A percentile compares a stretch with the other conserved stretches of the same genome.
Evolutionary conservation across 78 protist genomes (phyloP).

Genomic region (Dictyostelium brefeldianum): DNA sequence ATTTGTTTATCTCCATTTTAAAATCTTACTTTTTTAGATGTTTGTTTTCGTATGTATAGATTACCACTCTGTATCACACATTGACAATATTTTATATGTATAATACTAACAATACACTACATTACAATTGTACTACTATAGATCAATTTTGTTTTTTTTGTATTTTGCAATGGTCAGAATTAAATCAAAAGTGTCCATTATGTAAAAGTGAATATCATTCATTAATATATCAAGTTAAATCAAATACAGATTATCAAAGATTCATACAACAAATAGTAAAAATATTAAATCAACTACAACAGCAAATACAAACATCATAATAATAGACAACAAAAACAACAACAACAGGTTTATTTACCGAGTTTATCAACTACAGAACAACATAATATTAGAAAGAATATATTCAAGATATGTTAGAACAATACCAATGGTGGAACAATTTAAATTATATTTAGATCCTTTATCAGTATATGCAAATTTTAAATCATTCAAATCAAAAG

Average conservation of each 20-base stretch:
- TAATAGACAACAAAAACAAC: neutral
- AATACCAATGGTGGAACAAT: constrained; percentile 71
- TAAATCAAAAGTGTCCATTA: constrained; percentile 50
- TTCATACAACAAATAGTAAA: neutral
- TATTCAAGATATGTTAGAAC: constrained; percentile 32
- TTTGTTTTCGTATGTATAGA: constrained; percentile 62
- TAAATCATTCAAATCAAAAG: neutral
- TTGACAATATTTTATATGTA: neutral
- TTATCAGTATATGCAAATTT: constrained; percentile 3
- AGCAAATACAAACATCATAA: neutral
- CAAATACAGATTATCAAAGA: constrained; percentile 68
- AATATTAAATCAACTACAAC: neutral
- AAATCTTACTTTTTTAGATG: constrained; percentile 56
- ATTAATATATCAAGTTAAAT: constrained; percentile 56
- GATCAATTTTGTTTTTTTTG: constrained; percentile 75
- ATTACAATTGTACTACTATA: neutral
- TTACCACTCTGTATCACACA: neutral
- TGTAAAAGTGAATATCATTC: constrained; percentile 58
- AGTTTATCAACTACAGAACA: neutral
- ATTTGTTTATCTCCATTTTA: constrained; percentile 45
- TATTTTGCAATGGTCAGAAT: constrained; percentile 73
- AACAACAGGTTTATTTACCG: neutral
- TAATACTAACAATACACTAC: neutral
- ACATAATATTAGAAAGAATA: constrained; percentile 59
- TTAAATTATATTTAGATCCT: constrained; percentile 52